A percentile compares a stretch with the other conserved stretches of the same genome.
Evolutionary conservation across 805 yeast species (phyloP).

Genomic region (Peterozyma xylosa): DNA sequence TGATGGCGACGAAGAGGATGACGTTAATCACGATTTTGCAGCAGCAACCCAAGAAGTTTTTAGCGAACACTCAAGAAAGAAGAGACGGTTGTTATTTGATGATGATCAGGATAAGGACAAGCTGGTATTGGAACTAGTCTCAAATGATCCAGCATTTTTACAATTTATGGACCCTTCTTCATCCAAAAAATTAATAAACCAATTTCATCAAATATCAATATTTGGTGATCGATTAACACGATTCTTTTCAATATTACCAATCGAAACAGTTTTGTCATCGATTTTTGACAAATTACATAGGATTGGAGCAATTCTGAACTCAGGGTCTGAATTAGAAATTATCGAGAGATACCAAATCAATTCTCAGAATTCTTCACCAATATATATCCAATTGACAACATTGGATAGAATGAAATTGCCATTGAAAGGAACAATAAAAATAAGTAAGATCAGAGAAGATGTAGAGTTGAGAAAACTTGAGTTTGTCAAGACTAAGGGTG

Average conservation of each 20-base stretch:
- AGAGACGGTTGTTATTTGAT: slow-evolving; percentile 17
- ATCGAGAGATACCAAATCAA: slow-evolving; percentile 12
- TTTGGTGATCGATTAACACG: slow-evolving; percentile 41
- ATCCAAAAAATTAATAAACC: slow-evolving; percentile 12
- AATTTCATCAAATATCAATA: slow-evolving; percentile 15
- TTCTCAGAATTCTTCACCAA: slow-evolving; percentile 14
- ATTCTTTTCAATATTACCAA: slow-evolving; percentile 38
- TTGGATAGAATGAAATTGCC: slow-evolving; percentile 36
- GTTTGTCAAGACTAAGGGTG: slow-evolving; percentile 51
- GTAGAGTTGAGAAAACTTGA: slow-evolving; percentile 38
- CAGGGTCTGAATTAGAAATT: slow-evolving; percentile 2
- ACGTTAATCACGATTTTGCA: slow-evolving; percentile 14
- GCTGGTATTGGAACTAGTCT: slow-evolving; percentile 26
- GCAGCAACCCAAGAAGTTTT: slow-evolving; percentile 35
- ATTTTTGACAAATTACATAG: slow-evolving; percentile 33
- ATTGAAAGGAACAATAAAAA: slow-evolving; percentile 38
- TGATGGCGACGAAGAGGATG: slow-evolving; percentile 21
- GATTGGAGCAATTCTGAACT: slow-evolving; percentile 26
- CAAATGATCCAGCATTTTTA: slow-evolving; percentile 42
- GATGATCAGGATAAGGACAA: slow-evolving; percentile 22
- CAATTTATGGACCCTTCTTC: slow-evolving; percentile 29
- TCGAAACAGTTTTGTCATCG: slow-evolving; percentile 33
- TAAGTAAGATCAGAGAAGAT: slow-evolving; percentile 29
- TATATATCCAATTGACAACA: slow-evolving; percentile 18
- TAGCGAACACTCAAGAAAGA: slow-evolving; percentile 28